Conservation (phyloP, 2,329 filamentous ascomycete genomes). For the Monosporascus sp. region DNA sequence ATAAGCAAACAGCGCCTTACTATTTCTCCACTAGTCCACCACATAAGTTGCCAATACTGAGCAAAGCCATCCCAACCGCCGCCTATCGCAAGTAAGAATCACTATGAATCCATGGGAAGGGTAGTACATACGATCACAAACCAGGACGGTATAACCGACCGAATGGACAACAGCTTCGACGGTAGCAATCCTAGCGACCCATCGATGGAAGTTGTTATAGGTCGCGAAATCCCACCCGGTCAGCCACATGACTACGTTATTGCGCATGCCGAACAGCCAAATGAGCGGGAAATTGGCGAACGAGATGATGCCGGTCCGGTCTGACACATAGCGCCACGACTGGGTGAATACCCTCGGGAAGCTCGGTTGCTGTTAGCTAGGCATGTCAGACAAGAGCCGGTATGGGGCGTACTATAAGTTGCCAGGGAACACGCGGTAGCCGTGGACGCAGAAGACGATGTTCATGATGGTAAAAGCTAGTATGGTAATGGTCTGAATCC, state of each 20-base stretch:
- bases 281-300: constrained; percentile 59
- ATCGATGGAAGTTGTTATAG: constrained; percentile 64
- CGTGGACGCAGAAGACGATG: constrained; percentile 28
- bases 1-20: constrained; percentile 22
- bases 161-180: constrained; percentile 60
- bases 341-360: constrained; percentile 30
- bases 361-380: constrained; percentile 18
- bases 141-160: constrained; percentile 48
- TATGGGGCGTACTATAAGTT: constrained; percentile 35
- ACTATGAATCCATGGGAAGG: background rate
- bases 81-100: background rate
- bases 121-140: constrained; percentile 28
- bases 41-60: constrained; percentile 36
- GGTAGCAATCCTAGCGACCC: constrained; percentile 58
- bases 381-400: background rate
- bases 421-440: constrained; percentile 31
- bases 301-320: constrained; percentile 59
- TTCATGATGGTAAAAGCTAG: constrained; percentile 34
- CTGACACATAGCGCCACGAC: constrained; percentile 50
- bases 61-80: constrained; percentile 32
- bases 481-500: constrained; percentile 38
- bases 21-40: constrained; percentile 46
- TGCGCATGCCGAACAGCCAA: constrained; percentile 63
- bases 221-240: constrained; percentile 66
- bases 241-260: constrained; percentile 60